Evolutionary conservation across 768 basidiomycete genomes (phyloP).

Genomic region (Leccinellum luteum): DNA sequence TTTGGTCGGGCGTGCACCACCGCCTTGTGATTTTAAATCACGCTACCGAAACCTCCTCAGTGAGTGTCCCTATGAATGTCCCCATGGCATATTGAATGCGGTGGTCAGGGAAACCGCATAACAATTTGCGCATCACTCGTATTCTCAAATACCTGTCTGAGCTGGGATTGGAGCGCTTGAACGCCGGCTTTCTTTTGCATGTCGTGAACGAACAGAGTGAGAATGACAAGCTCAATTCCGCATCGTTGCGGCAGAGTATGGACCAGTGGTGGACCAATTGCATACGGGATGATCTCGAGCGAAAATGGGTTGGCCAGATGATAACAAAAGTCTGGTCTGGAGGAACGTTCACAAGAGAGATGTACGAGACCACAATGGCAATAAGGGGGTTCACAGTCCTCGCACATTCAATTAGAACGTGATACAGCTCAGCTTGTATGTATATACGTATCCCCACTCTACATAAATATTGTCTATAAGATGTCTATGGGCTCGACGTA

Average conservation of each 20-base stretch:
- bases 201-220: constrained; percentile 70
- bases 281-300: constrained; percentile 57
- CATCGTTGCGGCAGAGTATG: constrained; percentile 57
- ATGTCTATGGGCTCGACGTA: background rate
- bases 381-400: constrained; percentile 28
- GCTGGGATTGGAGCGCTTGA: constrained; percentile 61
- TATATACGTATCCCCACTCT: background rate
- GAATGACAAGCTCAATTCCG: constrained; percentile 47
- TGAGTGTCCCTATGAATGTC: constrained; percentile 37
- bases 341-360: constrained; percentile 52
- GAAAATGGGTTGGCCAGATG: constrained; percentile 50
- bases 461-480: background rate
- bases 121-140: constrained; percentile 73
- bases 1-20: constrained; percentile 50
- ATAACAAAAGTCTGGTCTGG: constrained; percentile 49
- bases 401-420: background rate
- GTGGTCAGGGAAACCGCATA: constrained; percentile 61
- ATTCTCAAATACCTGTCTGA: constrained; percentile 76
- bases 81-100: background rate
- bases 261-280: constrained; percentile 80
- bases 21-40: constrained; percentile 47
- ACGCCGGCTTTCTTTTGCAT: constrained; percentile 66
- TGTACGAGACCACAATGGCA: constrained; percentile 51
- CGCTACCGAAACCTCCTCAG: constrained; percentile 65
- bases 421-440: background rate